Conservation (phyloP, 352 stramenopile genomes). For the Ophiocytium majus region DNA sequence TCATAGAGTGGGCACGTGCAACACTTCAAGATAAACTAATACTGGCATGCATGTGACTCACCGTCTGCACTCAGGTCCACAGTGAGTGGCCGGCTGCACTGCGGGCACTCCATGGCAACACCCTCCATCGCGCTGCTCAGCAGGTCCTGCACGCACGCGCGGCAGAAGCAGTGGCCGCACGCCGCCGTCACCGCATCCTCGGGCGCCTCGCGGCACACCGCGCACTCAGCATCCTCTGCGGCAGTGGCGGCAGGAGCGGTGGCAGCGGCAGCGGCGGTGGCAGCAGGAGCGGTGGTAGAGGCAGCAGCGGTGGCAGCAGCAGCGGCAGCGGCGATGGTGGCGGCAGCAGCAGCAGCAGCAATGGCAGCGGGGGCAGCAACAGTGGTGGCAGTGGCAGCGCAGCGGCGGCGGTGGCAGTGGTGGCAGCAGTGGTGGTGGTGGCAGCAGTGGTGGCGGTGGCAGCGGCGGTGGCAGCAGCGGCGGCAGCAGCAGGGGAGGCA, state of each 20-base stretch:
- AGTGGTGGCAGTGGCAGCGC: too few relatives aligned
- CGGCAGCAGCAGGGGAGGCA: too few relatives aligned
- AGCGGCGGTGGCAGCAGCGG: too few relatives aligned
- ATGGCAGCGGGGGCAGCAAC: too few relatives aligned
- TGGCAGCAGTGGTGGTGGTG: too few relatives aligned
- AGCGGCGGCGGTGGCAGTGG: too few relatives aligned
- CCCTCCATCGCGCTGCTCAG: conserved; percentile 40
- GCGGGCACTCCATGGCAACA: conserved; percentile 63
- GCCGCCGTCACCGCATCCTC: conserved; percentile 81
- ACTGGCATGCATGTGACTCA: neutral
- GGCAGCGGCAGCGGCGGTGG: neutral
- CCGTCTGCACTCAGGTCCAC: conserved; percentile 66
- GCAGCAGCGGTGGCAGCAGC: conserved; percentile 11
- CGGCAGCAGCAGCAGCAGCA: too few relatives aligned
- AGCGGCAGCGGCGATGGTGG: too few relatives aligned
- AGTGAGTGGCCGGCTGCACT: conserved; percentile 75
- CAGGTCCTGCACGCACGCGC: conserved; percentile 62
- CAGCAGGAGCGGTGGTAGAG: neutral
- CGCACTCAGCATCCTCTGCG: conserved; percentile 67
- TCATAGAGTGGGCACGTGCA: too few relatives aligned
- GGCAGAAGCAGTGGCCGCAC: conserved; percentile 85
- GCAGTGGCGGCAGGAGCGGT: neutral
- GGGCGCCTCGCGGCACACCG: conserved; percentile 85
- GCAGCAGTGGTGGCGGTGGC: too few relatives aligned
- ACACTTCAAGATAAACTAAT: conserved; percentile 59